Conservation (phyloP, 257 asterid genomes). For the Solanum paucissectum region DNA sequence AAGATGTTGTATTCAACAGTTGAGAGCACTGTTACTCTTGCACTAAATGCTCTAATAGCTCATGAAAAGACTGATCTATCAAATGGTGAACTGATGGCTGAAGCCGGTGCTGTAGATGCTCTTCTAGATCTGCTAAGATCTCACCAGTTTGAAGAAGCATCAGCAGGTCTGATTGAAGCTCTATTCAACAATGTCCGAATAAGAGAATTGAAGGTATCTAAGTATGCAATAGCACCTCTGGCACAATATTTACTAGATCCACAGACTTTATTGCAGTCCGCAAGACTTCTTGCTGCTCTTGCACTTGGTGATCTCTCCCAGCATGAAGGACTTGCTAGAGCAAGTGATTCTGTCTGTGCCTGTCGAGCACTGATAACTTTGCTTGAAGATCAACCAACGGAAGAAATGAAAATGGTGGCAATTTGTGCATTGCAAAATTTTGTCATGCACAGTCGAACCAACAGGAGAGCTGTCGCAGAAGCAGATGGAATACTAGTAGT, state of each 20-base stretch:
- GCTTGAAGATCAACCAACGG: constrained; percentile 65
- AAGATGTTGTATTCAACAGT: constrained; percentile 50
- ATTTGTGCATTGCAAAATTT: constrained; percentile 77
- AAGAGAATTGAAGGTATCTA: constrained; percentile 68
- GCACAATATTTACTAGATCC: constrained; percentile 85
- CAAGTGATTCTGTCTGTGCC: constrained; percentile 63
- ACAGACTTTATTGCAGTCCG: constrained; percentile 53
- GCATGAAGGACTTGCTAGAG: constrained; percentile 78
- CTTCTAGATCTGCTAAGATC: constrained; percentile 72
- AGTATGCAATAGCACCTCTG: constrained; percentile 74
- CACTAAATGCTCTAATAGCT: constrained; percentile 55
- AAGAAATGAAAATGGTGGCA: constrained; percentile 71
- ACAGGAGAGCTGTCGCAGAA: constrained; percentile 79
- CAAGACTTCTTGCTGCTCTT: constrained; percentile 70
- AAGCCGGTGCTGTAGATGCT: constrained; percentile 81
- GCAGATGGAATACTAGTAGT: constrained; percentile 65
- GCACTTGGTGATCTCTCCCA: constrained; percentile 87
- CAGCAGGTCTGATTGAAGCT: constrained; percentile 65
- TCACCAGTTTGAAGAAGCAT: constrained; percentile 66
- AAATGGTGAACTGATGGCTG: constrained; percentile 60
- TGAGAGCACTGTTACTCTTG: constrained; percentile 42
- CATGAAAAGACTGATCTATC: constrained; percentile 58
- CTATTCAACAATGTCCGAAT: constrained; percentile 46
- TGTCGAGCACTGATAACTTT: constrained; percentile 59
- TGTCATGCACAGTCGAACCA: constrained; percentile 77